Percentiles rank a stretch among this genome's conserved stretches.
Evolutionary conservation across 805 yeast species (phyloP).

Genomic region (Starmerella stigmatis): DNA sequence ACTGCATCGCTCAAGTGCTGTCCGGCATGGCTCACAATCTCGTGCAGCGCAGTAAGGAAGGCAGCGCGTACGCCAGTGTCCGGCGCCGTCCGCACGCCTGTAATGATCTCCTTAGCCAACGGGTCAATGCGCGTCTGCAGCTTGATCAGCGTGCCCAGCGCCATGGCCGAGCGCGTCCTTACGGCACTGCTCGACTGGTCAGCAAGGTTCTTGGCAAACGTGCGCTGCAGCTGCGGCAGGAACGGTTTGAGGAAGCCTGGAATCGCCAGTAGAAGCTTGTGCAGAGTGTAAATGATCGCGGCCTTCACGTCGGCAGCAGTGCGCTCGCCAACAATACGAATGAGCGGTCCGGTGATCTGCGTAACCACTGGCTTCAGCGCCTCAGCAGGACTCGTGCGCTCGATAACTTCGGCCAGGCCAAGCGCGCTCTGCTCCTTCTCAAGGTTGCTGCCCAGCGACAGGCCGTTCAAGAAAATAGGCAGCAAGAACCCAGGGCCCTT

Average conservation of each 20-base stretch:
- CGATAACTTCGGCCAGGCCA: conserved; percentile 79
- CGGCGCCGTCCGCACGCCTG: conserved; percentile 56
- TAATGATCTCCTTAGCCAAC: conserved; percentile 67
- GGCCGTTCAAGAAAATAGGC: conserved; percentile 88
- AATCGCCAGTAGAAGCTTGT: conserved; percentile 63
- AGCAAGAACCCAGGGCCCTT: conserved; percentile 79
- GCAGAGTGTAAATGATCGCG: conserved; percentile 81
- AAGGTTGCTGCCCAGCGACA: conserved; percentile 81
- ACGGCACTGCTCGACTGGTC: conserved; percentile 65
- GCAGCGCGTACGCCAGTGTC: conserved; percentile 64
- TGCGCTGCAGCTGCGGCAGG: conserved; percentile 93
- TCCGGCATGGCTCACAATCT: conserved; percentile 74
- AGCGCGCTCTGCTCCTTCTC: conserved; percentile 79
- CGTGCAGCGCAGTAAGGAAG: conserved; percentile 73
- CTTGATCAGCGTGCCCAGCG: conserved; percentile 76
- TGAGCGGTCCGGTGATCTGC: conserved; percentile 89
- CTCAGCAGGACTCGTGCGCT: conserved; percentile 70
- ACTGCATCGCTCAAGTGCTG: conserved; percentile 63
- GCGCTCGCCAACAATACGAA: conserved; percentile 95
- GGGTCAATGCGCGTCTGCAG: conserved; percentile 93
- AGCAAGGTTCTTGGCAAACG: conserved; percentile 82
- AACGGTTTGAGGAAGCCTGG: conserved; percentile 90
- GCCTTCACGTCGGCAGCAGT: conserved; percentile 84
- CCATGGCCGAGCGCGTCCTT: conserved; percentile 77
- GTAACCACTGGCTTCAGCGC: conserved; percentile 77